Percentiles rank a stretch among this genome's conserved stretches.
phyloP scores from a whole-genome alignment of 2,329 filamentous ascomycete species.

The Fusarium stilboides region DNA sequence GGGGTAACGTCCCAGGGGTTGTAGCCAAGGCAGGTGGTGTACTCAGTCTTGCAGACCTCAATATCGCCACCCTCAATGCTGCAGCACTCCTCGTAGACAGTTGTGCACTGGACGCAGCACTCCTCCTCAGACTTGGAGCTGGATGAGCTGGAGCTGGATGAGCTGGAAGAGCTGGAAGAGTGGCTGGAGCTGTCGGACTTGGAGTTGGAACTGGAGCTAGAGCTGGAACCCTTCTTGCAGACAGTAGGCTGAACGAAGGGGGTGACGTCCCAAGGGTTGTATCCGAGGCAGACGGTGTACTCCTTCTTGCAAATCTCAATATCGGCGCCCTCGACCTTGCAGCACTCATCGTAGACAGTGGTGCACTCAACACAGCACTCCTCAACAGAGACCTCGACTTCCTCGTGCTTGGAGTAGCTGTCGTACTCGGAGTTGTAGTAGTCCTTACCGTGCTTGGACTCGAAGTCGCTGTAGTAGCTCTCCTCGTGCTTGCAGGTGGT shows the following conservation, averaged over 20 bases:
- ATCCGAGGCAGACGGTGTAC: conserved; percentile 32
- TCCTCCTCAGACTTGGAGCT: conserved; percentile 24
- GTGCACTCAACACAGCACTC: conserved; percentile 35
- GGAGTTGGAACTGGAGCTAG: too few relatives aligned
- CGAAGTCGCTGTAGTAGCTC: conserved; percentile 28
- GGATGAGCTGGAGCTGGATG: not conserved
- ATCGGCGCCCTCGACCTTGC: not conserved
- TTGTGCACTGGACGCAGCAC: conserved; percentile 27
- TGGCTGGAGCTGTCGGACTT: not conserved
- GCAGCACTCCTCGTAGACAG: conserved; percentile 35
- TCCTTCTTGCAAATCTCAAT: conserved; percentile 29
- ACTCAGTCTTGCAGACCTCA: conserved; percentile 29
- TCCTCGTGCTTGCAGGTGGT: conserved; percentile 38
- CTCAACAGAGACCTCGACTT: conserved; percentile 12
- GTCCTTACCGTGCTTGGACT: conserved; percentile 18
- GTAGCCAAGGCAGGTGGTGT: conserved; percentile 33
- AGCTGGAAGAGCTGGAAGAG: conserved; percentile 1
- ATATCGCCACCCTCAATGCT: conserved; percentile 25
- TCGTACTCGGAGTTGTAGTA: conserved; percentile 10
- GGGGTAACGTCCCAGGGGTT: conserved; percentile 26
- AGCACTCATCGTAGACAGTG: conserved; percentile 35
- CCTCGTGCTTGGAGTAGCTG: conserved; percentile 11
- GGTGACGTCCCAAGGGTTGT: conserved; percentile 22
- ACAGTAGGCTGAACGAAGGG: conserved; percentile 29
- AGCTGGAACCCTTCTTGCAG: conserved; percentile 37